Percentiles rank a stretch among this genome's conserved stretches.
Evolutionary conservation across 441 rosid genomes (phyloP).

Genomic region (Theobroma grandiflorum): DNA sequence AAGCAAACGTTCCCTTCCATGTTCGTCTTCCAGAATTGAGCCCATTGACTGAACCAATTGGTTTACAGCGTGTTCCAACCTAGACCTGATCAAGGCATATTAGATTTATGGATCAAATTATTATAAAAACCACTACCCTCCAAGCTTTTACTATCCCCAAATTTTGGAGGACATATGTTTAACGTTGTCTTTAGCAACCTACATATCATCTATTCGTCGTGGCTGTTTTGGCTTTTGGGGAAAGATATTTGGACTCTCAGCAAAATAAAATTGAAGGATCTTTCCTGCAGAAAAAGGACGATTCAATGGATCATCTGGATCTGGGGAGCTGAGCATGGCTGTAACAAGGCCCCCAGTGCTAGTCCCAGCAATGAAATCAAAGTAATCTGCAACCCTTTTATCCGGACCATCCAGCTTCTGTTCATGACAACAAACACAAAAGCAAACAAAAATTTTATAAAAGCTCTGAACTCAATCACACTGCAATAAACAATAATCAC

Average conservation of each 20-base stretch:
- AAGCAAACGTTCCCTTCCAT: background rate
- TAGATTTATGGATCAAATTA: too few species aligned
- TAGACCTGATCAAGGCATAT: background rate
- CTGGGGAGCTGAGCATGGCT: constrained; percentile 29
- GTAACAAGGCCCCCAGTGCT: constrained; percentile 31
- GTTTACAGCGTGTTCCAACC: background rate
- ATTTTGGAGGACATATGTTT: background rate
- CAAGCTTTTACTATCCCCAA: background rate
- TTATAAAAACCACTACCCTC: too few species aligned
- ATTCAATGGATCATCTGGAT: background rate
- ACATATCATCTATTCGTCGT: background rate
- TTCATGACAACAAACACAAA: too few species aligned
- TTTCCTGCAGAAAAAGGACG: constrained; percentile 21
- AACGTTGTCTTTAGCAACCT: background rate
- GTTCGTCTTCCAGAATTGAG: background rate
- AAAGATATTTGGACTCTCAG: constrained; percentile 3
- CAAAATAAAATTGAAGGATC: constrained; percentile 4
- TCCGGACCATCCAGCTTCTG: constrained; percentile 28
- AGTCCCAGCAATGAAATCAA: constrained; percentile 31
- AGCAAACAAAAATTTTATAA: too few species aligned
- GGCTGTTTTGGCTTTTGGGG: background rate
- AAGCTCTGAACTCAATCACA: too few species aligned
- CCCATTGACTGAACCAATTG: background rate
- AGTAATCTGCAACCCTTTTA: constrained; percentile 30
- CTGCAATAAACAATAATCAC: too few species aligned